Evolutionary conservation across 202 grass and related monocot genomes (phyloP).

Genomic region (Elaeis oleifera): DNA sequence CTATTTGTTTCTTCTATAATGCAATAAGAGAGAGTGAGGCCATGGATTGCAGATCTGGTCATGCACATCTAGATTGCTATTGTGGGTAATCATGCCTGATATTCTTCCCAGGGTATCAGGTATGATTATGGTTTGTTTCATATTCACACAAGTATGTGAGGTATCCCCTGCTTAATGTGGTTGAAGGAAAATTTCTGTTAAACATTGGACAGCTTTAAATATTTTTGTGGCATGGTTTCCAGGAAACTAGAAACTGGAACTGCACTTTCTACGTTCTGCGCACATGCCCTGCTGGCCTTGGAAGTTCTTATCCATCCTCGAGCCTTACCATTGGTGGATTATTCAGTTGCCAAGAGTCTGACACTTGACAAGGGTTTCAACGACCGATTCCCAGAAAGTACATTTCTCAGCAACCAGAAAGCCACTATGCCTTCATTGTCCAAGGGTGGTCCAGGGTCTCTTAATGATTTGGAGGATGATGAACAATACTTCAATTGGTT

Average conservation of each 20-base stretch:
- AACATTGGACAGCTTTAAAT: background rate
- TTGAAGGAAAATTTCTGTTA: too few relatives aligned
- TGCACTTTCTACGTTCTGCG: conserved; percentile 53
- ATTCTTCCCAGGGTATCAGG: too few relatives aligned
- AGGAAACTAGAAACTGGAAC: conserved; percentile 73
- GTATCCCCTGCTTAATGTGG: too few relatives aligned
- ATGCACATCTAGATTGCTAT: too few relatives aligned
- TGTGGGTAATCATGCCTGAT: too few relatives aligned
- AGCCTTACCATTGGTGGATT: conserved; percentile 39
- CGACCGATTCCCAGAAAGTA: background rate
- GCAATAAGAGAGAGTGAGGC: too few relatives aligned
- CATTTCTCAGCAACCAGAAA: background rate
- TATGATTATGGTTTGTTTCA: too few relatives aligned
- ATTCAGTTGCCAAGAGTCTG: conserved; percentile 8
- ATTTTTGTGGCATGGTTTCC: conserved; percentile 20
- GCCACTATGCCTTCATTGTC: background rate
- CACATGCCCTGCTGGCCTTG: conserved; percentile 50
- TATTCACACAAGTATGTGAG: too few relatives aligned
- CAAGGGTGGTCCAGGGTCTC: conserved; percentile 21
- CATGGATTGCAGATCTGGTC: too few relatives aligned
- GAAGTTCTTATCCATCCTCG: conserved; percentile 82
- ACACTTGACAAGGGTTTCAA: conserved; percentile 13
- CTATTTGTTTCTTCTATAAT: too few relatives aligned
- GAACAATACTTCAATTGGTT: too few relatives aligned
- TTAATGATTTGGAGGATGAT: conserved; percentile 34